Evolutionary conservation across 768 basidiomycete species (phyloP).

Genomic region (Rubroboletus pulcherrimus): DNA sequence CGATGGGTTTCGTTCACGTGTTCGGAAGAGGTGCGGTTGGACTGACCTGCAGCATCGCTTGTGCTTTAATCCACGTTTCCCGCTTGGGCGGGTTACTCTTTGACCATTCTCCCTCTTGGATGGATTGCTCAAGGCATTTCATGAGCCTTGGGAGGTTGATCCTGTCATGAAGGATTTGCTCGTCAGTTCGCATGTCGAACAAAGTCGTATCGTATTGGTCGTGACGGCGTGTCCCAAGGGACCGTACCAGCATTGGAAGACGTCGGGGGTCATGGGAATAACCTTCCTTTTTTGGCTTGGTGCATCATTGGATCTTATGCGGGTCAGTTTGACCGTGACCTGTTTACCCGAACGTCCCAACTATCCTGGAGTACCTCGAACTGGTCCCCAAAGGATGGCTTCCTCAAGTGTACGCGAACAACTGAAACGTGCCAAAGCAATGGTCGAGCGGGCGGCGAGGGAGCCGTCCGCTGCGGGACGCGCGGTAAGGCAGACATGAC

Average conservation of each 20-base stretch:
- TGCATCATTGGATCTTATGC: conserved; percentile 17
- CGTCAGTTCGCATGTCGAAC: conserved; percentile 28
- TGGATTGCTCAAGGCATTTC: conserved; percentile 54
- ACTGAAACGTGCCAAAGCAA: conserved; percentile 24
- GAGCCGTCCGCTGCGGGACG: conserved; percentile 36
- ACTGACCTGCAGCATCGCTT: conserved; percentile 54
- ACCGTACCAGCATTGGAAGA: no score
- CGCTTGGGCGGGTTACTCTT: conserved; percentile 22
- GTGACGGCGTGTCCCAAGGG: not conserved
- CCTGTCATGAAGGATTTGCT: conserved; percentile 49
- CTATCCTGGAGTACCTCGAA: not conserved
- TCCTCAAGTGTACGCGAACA: conserved; percentile 19
- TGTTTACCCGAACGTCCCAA: not conserved
- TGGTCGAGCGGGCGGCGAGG: conserved; percentile 44
- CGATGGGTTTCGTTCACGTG: not conserved
- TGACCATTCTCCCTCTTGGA: conserved; percentile 36
- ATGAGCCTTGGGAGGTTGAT: conserved; percentile 66
- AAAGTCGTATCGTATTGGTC: conserved; percentile 2
- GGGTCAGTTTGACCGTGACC: not conserved
- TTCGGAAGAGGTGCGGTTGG: not conserved
- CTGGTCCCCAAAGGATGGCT: conserved; percentile 12
- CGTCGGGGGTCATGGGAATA: conserved; percentile 14
- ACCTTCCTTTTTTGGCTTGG: conserved; percentile 17
- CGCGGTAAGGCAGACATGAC: conserved; percentile 32
- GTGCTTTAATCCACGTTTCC: conserved; percentile 52